Conservation (phyloP, 306 rosid species). For the Trichosanthes cucumerina region DNA sequence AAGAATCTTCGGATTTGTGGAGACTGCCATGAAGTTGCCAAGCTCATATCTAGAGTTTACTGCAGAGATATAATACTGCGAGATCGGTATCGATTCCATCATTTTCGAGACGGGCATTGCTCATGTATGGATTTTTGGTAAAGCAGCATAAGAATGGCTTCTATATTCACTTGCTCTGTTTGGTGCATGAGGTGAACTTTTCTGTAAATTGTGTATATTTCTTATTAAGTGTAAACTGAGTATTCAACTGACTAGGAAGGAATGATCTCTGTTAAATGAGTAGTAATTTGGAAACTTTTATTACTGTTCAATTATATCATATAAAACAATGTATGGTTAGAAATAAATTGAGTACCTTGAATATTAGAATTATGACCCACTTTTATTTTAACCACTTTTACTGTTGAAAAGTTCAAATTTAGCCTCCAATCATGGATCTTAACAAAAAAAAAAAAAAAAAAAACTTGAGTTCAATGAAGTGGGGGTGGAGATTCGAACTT, state of each 20-base stretch:
- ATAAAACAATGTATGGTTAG: neutral
- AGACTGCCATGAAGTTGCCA: conserved; percentile 50
- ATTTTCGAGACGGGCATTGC: conserved; percentile 45
- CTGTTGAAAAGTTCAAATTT: no score
- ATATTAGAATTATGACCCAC: no score
- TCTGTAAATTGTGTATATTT: neutral
- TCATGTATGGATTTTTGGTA: conserved; percentile 58
- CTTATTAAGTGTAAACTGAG: neutral
- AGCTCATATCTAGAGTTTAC: conserved; percentile 41
- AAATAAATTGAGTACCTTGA: no score
- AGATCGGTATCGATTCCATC: conserved; percentile 55
- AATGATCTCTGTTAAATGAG: neutral
- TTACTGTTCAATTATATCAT: neutral
- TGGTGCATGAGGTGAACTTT: neutral
- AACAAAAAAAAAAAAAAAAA: no score
- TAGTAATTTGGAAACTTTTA: neutral
- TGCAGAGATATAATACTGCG: conserved; percentile 42
- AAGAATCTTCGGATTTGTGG: conserved; percentile 61
- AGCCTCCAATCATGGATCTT: no score
- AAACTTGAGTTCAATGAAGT: no score
- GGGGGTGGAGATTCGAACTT: no score
- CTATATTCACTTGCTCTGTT: neutral
- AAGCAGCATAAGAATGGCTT: neutral
- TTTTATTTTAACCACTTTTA: no score
- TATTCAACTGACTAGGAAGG: neutral